Conservation (phyloP, 163 green algal genomes). For the Picocystis sp. region DNA sequence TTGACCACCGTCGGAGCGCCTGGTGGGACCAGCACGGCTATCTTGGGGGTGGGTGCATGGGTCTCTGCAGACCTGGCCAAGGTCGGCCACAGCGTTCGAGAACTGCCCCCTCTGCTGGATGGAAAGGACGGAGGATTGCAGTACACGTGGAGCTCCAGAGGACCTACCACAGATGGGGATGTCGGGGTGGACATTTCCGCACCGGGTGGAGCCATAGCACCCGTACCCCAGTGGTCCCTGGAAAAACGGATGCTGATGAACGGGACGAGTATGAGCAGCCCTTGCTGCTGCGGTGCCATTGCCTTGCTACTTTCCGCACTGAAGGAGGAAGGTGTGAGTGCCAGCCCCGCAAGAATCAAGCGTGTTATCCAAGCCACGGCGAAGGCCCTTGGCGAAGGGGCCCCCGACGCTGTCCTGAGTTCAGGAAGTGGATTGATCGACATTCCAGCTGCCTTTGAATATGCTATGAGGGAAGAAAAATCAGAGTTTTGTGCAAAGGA, state of each 20-base stretch:
- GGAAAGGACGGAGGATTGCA: conserved; percentile 28
- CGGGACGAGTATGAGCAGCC: conserved; percentile 67
- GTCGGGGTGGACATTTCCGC: conserved; percentile 51
- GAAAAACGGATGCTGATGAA: conserved; percentile 71
- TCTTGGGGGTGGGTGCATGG: conserved; percentile 62
- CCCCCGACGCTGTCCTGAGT: too few species aligned
- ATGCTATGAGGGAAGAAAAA: too few species aligned
- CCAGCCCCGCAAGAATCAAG: too few species aligned
- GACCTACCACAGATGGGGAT: conserved; percentile 50
- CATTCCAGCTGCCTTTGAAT: too few species aligned
- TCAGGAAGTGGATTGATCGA: too few species aligned
- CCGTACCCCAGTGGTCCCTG: conserved; percentile 55
- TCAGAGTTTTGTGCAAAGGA: too few species aligned
- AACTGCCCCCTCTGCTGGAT: background rate
- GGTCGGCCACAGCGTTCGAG: conserved; percentile 48
- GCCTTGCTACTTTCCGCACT: conserved; percentile 61
- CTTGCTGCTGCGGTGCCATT: conserved; percentile 57
- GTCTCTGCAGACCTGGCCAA: conserved; percentile 51
- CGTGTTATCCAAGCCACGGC: too few species aligned
- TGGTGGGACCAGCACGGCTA: conserved; percentile 47
- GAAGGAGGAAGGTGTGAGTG: conserved; percentile 13
- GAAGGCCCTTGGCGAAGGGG: too few species aligned
- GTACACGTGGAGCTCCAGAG: conserved; percentile 43
- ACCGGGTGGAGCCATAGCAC: conserved; percentile 65
- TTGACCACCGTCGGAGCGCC: conserved; percentile 52